phyloP scores from a whole-genome alignment of 257 asterid species.

The Ophiorrhiza pumila region DNA sequence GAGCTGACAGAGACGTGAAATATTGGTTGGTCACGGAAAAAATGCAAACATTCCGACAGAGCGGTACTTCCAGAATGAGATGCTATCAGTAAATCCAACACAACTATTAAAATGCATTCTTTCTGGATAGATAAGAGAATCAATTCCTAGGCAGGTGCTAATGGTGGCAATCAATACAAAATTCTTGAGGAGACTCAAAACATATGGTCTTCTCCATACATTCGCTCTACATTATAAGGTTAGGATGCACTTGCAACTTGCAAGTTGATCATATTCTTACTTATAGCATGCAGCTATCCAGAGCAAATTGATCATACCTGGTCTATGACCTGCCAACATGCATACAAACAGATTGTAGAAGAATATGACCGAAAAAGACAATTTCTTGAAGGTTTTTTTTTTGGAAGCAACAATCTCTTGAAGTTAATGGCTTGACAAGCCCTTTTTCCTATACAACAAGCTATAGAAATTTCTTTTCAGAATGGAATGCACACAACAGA shows the following conservation, averaged over 20 bases:
- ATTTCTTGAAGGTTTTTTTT: too few relatives aligned
- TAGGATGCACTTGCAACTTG: background rate
- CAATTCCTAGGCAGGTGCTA: background rate
- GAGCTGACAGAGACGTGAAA: conserved; percentile 63
- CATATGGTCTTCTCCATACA: background rate
- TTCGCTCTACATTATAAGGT: too few relatives aligned
- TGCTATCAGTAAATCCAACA: background rate
- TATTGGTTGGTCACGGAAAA: conserved; percentile 82
- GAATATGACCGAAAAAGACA: background rate
- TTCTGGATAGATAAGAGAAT: background rate
- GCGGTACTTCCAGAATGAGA: background rate
- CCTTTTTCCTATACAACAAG: background rate
- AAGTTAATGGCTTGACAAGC: background rate
- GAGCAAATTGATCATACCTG: too few relatives aligned
- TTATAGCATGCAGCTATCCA: too few relatives aligned
- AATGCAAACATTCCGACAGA: conserved; percentile 78
- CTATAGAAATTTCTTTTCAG: background rate
- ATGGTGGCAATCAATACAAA: background rate
- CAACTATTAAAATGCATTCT: background rate
- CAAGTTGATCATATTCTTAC: too few relatives aligned
- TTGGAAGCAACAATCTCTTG: too few relatives aligned
- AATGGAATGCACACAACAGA: background rate
- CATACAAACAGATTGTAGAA: too few relatives aligned
- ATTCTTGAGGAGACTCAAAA: background rate
- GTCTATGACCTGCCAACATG: too few relatives aligned